A percentile compares a stretch with the other conserved stretches of the same genome.
Conservation (phyloP, 2,329 filamentous ascomycete genomes). For the Magnaporthiopsis incrustans region DNA sequence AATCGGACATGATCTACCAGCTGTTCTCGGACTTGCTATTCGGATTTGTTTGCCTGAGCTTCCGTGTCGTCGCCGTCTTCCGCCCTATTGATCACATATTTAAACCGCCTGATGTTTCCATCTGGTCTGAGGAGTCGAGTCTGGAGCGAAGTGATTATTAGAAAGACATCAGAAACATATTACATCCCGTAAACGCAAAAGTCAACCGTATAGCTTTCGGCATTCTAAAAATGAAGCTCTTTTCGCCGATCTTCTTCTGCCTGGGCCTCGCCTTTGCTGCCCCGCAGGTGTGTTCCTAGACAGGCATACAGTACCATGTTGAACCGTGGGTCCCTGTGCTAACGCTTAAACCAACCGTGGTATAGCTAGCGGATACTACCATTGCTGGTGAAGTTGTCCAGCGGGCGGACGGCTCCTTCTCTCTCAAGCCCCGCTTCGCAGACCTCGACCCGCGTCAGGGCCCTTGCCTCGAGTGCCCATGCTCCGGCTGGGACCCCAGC, state of each 20-base stretch:
- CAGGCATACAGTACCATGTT: no score
- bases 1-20: no score
- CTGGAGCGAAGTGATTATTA: neutral
- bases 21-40: no score
- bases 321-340: neutral
- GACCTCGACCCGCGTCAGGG: neutral
- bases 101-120: no score
- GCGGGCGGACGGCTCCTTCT: neutral
- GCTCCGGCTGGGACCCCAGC: no score
- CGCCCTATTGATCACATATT: no score
- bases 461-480: neutral
- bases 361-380: neutral
- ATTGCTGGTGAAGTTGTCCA: neutral
- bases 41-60: no score
- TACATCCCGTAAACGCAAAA: neutral
- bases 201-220: neutral
- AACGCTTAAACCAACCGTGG: neutral
- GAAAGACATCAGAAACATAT: neutral
- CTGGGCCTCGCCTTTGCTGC: neutral
- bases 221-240: neutral
- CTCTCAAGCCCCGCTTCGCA: neutral
- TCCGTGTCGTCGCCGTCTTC: no score
- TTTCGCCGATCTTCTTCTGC: neutral
- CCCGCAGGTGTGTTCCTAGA: neutral
- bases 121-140: no score